Conservation (phyloP, 176 grass and related monocot genomes). For the Ananas comosus region DNA sequence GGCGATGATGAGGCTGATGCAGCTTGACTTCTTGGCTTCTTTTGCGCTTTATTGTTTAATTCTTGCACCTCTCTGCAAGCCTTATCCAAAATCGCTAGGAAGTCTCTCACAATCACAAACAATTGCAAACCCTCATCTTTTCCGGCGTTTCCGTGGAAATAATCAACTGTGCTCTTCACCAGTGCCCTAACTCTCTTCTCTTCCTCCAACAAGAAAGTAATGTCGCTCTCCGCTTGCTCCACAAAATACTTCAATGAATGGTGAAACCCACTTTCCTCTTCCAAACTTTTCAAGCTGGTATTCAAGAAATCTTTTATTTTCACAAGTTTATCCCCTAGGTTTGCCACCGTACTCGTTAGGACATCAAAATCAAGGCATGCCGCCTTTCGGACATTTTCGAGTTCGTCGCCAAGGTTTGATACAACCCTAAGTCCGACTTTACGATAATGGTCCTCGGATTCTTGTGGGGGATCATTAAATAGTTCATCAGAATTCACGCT, state of each 20-base stretch:
- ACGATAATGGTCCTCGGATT: slow-evolving; percentile 49
- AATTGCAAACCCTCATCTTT: slow-evolving; percentile 81
- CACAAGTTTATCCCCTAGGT: slow-evolving; percentile 40
- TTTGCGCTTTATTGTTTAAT: slow-evolving; percentile 32
- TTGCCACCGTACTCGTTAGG: slow-evolving; percentile 43
- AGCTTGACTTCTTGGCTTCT: slow-evolving; percentile 29
- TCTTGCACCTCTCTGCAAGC: slow-evolving; percentile 60
- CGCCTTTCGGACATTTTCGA: slow-evolving; percentile 69
- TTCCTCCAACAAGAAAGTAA: slow-evolving; percentile 42
- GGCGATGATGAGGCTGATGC: slow-evolving; percentile 9
- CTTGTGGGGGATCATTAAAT: slow-evolving; percentile 21
- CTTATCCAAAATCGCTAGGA: slow-evolving; percentile 67
- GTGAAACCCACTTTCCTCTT: slow-evolving; percentile 74
- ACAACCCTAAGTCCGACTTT: slow-evolving; percentile 60
- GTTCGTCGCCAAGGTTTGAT: slow-evolving; percentile 53
- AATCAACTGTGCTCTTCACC: slow-evolving; percentile 50
- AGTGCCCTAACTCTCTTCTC: slow-evolving; percentile 64
- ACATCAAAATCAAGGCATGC: slow-evolving; percentile 58
- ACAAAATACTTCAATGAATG: slow-evolving; percentile 45
- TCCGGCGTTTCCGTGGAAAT: slow-evolving; percentile 59
- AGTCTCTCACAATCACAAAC: slow-evolving; percentile 74
- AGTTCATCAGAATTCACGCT: slow-evolving; percentile 15
- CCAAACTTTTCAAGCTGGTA: slow-evolving; percentile 51
- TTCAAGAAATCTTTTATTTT: slow-evolving; percentile 76
- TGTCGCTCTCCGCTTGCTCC: slow-evolving; percentile 39